Conservation (phyloP, 1,139 yeast genomes). For the Yamadazyma dendronema region DNA sequence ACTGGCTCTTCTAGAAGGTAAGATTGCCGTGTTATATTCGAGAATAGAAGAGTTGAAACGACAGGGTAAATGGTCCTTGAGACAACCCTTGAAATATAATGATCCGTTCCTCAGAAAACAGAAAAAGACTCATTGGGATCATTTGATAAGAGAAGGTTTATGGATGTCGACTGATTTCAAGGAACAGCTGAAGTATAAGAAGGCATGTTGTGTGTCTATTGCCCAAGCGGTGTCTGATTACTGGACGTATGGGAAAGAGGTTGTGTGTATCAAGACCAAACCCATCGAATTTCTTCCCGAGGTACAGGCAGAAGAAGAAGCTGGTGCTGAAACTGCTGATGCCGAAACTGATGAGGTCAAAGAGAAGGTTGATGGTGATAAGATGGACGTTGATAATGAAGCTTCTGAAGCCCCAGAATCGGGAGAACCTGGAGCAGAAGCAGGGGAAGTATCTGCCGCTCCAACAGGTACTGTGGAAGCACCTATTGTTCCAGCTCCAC, state of each 20-base stretch:
- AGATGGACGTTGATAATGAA: constrained; percentile 10
- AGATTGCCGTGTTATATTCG: constrained; percentile 86
- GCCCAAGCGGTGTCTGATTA: constrained; percentile 75
- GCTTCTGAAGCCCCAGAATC: constrained; percentile 12
- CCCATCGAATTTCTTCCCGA: constrained; percentile 15
- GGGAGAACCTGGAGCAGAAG: constrained; percentile 1
- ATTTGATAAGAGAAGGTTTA: constrained; percentile 70
- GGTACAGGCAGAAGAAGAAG: constrained; percentile 11
- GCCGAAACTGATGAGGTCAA: constrained; percentile 11
- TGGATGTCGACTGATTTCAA: constrained; percentile 84
- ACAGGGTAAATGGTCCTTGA: constrained; percentile 84
- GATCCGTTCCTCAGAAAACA: constrained; percentile 61
- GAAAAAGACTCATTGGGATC: constrained; percentile 66
- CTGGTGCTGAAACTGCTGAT: constrained; percentile 10
- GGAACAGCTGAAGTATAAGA: constrained; percentile 67
- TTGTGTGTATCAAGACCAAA: constrained; percentile 52
- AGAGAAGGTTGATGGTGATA: constrained; percentile 8
- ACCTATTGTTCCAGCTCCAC: constrained; percentile 5
- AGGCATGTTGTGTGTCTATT: constrained; percentile 65
- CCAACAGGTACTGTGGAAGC: not conserved
- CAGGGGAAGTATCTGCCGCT: not conserved
- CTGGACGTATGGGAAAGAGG: constrained; percentile 68
- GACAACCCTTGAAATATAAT: constrained; percentile 72
- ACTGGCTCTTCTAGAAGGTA: constrained; percentile 86
- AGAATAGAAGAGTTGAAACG: constrained; percentile 90